Conservation (phyloP, 169 alveolate genomes). For the Plasmodium knowlesi region DNA sequence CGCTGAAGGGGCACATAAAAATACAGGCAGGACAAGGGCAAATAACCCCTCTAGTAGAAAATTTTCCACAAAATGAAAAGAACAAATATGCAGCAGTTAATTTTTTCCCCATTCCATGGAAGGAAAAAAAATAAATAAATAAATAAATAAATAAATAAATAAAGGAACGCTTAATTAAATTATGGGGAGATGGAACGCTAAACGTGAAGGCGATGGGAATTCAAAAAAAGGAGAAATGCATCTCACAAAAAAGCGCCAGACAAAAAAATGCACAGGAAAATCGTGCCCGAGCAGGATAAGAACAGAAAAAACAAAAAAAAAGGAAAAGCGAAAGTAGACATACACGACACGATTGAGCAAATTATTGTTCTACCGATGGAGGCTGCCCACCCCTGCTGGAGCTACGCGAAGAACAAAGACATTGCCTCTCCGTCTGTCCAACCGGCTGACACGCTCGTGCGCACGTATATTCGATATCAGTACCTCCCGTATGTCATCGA, state of each 20-base stretch:
- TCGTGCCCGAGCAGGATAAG: neutral
- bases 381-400: conserved; percentile 82
- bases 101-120: neutral
- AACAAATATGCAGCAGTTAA: neutral
- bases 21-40: neutral
- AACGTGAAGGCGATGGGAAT: neutral
- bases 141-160: too few relatives aligned
- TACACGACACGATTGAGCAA: neutral
- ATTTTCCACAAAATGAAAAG: neutral
- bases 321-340: neutral
- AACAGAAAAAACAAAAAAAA: conserved; percentile 3
- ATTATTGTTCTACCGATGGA: conserved; percentile 36
- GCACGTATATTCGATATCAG: conserved; percentile 88
- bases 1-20: neutral
- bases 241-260: neutral
- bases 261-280: neutral
- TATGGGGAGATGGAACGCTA: neutral
- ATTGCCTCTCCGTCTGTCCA: conserved; percentile 90
- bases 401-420: conserved; percentile 90
- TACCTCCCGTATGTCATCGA: conserved; percentile 91
- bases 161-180: neutral
- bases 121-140: neutral
- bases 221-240: neutral
- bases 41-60: neutral
- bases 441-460: conserved; percentile 86